Percentiles rank a stretch among this genome's conserved stretches.
Conservation (phyloP, 345 rosid species). For the Corymbia maculata region DNA sequence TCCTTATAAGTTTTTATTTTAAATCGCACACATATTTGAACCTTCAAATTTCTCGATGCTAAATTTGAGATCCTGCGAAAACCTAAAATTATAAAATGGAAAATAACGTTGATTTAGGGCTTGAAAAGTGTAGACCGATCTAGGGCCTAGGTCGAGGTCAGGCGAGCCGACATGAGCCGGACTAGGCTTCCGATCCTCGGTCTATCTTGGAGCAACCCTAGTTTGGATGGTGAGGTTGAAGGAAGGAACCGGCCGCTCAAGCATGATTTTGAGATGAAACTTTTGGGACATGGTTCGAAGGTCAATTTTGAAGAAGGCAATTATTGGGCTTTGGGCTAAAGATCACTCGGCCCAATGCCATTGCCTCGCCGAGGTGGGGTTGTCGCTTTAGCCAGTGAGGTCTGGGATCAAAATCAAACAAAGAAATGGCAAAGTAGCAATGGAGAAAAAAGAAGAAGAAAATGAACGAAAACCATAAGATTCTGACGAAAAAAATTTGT, state of each 20-base stretch:
- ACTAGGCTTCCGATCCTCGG: not conserved
- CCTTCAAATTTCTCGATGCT: not conserved
- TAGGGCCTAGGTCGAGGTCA: not conserved
- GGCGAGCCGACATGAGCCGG: rapidly evolving
- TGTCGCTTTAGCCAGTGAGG: not conserved
- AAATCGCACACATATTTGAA: too few relatives aligned
- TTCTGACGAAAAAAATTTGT: not conserved
- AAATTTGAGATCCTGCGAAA: not conserved
- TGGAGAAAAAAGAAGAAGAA: too few relatives aligned
- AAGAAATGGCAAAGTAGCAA: not conserved
- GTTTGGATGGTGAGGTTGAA: not conserved
- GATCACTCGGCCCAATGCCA: not conserved
- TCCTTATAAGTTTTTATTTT: not conserved
- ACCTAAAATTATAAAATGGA: not conserved
- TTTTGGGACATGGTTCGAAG: not conserved
- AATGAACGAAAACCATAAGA: not conserved
- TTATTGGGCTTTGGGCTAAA: not conserved
- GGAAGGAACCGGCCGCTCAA: not conserved
- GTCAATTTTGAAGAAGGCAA: not conserved
- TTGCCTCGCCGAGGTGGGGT: not conserved
- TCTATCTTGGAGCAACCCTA: not conserved
- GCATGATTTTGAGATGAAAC: not conserved
- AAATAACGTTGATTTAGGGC: not conserved
- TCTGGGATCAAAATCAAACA: not conserved
- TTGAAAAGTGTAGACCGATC: not conserved